Base-by-base conservation (phyloP, 169 alveolate species). In the Theileria parva region DNA sequence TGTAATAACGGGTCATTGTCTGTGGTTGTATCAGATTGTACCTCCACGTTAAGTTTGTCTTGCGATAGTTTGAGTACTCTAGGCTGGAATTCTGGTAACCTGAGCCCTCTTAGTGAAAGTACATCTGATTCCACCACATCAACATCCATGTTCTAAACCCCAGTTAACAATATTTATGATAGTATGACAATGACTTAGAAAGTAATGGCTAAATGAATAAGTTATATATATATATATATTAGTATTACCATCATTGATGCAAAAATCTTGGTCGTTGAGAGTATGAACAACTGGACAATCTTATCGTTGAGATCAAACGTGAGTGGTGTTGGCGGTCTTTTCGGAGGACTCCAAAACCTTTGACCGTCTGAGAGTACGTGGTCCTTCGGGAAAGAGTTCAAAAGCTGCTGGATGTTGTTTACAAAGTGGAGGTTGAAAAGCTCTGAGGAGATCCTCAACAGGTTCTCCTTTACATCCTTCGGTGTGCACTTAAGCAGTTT, bases 311-410 rank as follows among this genome's bases (percentile, higher is more conserved):
- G 44, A 53, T 74, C 65, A 60, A 85, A 85, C 15, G 79, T 81
- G 13, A 95, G 88, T 15, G 98, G 97, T 55, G 85, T 83, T 12
- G 99, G 99, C n/a, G 97, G 95, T 86, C 99, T 93, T 84, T 98
- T 98, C 17, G 99, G 99, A 19, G 99, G 99, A 39, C 97, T 88
- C 99, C 99, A 98, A 91, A 98, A 98, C 66, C 90, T 95, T 15
- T 93, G 88, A 2, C 99, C 99, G 70, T 95, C 98, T n/a, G 93
- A 86, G 57, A 95, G 96, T 71, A 80, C 89, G 78, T 97, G 98
- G 72, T 97, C 99, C 39, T 86, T 92, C 0, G 99, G 99, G 94
- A 97, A 97, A 60, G 97, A 92, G 80, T 95, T 80, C 67, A 97
- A 90, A 55, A 98, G 95, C 81, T 97, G 97, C 39, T 86, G 88